Evolutionary conservation across 139 green algal genomes (phyloP).

Genomic region (Medakamo hakoo): DNA sequence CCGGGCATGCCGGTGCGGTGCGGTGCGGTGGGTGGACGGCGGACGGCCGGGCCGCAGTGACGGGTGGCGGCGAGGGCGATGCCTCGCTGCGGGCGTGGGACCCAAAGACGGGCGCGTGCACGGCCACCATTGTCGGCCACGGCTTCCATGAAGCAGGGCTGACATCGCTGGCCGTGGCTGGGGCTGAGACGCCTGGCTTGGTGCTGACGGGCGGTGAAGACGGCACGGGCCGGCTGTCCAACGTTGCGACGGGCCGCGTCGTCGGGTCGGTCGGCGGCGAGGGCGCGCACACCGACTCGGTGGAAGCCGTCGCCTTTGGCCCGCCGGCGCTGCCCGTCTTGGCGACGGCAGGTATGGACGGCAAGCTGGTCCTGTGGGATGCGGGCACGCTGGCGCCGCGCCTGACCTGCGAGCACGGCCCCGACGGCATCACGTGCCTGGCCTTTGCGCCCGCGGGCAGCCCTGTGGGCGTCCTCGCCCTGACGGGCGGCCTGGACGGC

Average conservation of each 20-base stretch:
- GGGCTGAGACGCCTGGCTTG: constrained; percentile 22
- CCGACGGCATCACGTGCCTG: constrained; percentile 40
- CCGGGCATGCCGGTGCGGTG: constrained; percentile 65
- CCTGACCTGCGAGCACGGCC: constrained; percentile 41
- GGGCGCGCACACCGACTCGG: constrained; percentile 38
- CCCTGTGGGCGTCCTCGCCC: constrained; percentile 42
- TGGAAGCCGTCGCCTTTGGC: constrained; percentile 54
- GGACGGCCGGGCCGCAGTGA: constrained; percentile 71
- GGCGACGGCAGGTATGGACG: constrained; percentile 48
- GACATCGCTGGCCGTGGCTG: constrained; percentile 44
- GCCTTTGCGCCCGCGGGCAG: constrained; percentile 41
- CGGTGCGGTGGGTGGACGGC: constrained; percentile 70
- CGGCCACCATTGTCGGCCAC: constrained; percentile 14
- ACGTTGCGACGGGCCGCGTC: constrained; percentile 32
- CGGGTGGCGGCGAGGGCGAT: constrained; percentile 63
- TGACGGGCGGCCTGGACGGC: constrained; percentile 65
- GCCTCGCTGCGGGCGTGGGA: constrained; percentile 62
- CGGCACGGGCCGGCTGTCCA: constrained; percentile 37
- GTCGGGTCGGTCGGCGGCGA: constrained; percentile 6
- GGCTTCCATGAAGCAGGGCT: constrained; percentile 34
- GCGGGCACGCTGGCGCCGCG: constrained; percentile 16
- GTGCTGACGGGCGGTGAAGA: constrained; percentile 48
- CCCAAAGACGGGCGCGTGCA: constrained; percentile 62
- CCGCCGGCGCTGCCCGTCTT: constrained; percentile 24
- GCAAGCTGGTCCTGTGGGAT: constrained; percentile 63